Evolutionary conservation across 164 flowering plant genomes (phyloP), one percentile per base, ranked within the genome.

Genomic region (Protea cynaroides): DNA sequence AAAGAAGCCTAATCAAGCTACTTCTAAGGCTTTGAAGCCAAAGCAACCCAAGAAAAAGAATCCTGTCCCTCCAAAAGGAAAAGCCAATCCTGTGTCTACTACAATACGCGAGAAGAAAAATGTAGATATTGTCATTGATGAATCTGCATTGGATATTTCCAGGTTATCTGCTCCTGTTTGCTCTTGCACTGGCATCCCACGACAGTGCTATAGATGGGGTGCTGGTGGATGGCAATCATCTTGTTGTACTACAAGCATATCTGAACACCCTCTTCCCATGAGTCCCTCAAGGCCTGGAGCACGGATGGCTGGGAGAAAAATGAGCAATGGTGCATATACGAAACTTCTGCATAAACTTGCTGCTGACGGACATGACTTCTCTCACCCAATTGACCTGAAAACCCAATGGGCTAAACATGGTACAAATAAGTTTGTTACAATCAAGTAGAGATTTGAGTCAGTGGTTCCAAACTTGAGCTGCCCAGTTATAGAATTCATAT

Each of bases 161-260:
- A 75, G 62, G 62, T 47, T 78, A 23, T 84, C 87, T 56, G 36
- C 81, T 34, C 84, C 83, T 1, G 56, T 74, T 61, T 80, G 83
- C 66, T 74, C 81, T 29, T 83, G 84, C 64, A 83, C 86, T 10
- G 83, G 84, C 21, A 49, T 71, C 17, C 25, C 77, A 17, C 76
- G 78, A 34, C 77, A 64, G 38, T 81, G 88, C 72, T 80, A 81
- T 69, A 75, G 79, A 66, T 84, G 82, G 80, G 88, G 86, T 52
- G 69, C 77, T 25, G 86, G 85, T 40, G 84, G 85, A 53, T 84
- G 85, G 84, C 88, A 84, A 65, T 84, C 88, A 14, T 75, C 88
- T 0, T 84, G 88, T 62, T 84, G 88, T 66, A 84, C 81, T 19
- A 78, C 66, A 29, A 77, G 58, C 64, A 69, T 82, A 69, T 84